phyloP scores from a whole-genome alignment of 2,329 filamentous ascomycete species.

The Didymella sp. region DNA sequence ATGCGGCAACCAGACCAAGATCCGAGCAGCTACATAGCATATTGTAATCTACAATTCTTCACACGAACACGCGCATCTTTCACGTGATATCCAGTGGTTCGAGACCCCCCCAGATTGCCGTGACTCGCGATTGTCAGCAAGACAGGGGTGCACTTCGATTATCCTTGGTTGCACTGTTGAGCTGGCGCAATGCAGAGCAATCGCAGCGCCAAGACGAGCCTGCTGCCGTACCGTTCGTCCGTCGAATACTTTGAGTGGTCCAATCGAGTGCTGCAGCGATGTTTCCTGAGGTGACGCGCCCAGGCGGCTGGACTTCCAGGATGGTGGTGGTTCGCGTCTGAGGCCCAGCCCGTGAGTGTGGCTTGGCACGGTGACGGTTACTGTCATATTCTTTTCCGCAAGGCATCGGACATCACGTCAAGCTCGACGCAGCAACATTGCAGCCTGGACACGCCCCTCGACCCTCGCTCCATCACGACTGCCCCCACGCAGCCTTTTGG shows the following conservation, averaged over 20 bases:
- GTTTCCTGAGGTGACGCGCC: neutral
- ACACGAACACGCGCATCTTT: neutral
- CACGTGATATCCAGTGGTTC: neutral
- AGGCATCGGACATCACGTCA: constrained; percentile 44
- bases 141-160: constrained; percentile 1
- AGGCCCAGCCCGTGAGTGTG: constrained; percentile 9
- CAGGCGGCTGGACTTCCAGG: constrained; percentile 3
- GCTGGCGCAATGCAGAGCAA: constrained; percentile 18
- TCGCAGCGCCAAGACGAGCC: constrained; percentile 4
- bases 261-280: neutral
- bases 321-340: constrained; percentile 20
- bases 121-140: constrained; percentile 1
- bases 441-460: constrained; percentile 28
- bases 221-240: neutral
- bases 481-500: constrained; percentile 30
- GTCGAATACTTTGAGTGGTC: neutral
- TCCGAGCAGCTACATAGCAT: constrained; percentile 15
- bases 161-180: constrained; percentile 21
- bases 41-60: constrained; percentile 10
- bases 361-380: constrained; percentile 29
- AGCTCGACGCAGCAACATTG: constrained; percentile 21
- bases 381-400: constrained; percentile 48
- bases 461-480: constrained; percentile 38
- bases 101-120: neutral
- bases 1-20: neutral